phyloP scores from a whole-genome alignment of 257 asterid genomes.

The Buddleja alternifolia region DNA sequence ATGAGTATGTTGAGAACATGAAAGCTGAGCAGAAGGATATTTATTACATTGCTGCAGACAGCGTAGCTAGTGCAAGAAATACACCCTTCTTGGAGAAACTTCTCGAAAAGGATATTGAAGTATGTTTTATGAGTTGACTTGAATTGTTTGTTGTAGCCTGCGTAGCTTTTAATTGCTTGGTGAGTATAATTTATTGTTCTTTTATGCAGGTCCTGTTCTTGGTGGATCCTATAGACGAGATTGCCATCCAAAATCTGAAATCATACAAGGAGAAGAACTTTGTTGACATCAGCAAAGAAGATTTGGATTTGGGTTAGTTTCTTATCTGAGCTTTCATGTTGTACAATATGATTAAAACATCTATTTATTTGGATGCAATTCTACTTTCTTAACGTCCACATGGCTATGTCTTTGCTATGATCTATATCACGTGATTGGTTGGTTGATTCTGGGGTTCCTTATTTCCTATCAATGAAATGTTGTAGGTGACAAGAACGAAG shows the following conservation, averaged over 20 bases:
- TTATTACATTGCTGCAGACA: conserved; percentile 88
- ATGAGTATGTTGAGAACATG: conserved; percentile 91
- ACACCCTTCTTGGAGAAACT: conserved; percentile 96
- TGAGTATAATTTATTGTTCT: not conserved
- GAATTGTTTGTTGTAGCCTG: conserved; percentile 5
- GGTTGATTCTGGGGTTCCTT: conserved; percentile 23
- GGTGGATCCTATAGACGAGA: conserved; percentile 96
- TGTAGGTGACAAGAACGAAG: conserved; percentile 91
- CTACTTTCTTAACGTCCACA: conserved; percentile 4
- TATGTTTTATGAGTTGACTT: conserved; percentile 33
- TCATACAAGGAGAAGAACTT: conserved; percentile 84
- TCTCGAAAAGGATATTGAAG: conserved; percentile 88
- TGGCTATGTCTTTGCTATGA: conserved; percentile 14
- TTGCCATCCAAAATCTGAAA: conserved; percentile 88
- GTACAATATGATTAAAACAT: not conserved
- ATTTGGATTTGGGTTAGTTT: conserved; percentile 87
- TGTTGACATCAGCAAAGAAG: conserved; percentile 95
- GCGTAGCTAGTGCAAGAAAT: conserved; percentile 85
- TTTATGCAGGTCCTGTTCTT: conserved; percentile 76
- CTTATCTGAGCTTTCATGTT: not conserved
- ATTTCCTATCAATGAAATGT: conserved; percentile 13
- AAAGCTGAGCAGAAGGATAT: conserved; percentile 91
- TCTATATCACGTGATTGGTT: conserved; percentile 1
- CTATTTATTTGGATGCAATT: not conserved
- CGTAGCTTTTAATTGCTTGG: not conserved